Evolutionary conservation across 192 early-diverging fungal species (phyloP).

Genomic region (Physocladia obscura): DNA sequence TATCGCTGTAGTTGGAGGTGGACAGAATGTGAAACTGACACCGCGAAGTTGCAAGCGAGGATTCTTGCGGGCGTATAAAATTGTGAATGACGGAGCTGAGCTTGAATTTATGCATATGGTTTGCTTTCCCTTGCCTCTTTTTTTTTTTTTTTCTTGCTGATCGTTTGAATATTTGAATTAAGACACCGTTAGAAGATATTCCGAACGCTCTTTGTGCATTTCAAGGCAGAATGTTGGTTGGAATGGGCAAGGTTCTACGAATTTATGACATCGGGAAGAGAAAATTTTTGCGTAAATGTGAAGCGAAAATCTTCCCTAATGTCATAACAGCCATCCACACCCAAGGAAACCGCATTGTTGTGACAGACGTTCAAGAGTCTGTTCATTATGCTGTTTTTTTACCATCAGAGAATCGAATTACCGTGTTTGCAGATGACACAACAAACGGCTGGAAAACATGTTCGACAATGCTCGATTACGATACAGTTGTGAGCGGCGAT

Average conservation of each 20-base stretch:
- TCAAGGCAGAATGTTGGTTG: constrained; percentile 86
- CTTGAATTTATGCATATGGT: constrained; percentile 80
- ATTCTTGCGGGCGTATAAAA: constrained; percentile 73
- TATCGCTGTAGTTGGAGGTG: constrained; percentile 85
- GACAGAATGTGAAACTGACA: constrained; percentile 60
- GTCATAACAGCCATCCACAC: constrained; percentile 72
- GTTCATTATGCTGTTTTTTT: constrained; percentile 75
- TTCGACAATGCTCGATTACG: constrained; percentile 82
- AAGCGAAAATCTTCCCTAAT: constrained; percentile 79
- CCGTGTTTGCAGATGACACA: constrained; percentile 92
- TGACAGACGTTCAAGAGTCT: constrained; percentile 87
- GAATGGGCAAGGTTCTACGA: constrained; percentile 78
- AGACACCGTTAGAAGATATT: constrained; percentile 82
- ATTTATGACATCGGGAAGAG: constrained; percentile 92
- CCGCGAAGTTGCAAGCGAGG: constrained; percentile 73
- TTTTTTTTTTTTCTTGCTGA: constrained; percentile 5
- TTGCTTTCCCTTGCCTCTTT: constrained; percentile 3
- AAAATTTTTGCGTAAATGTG: constrained; percentile 87
- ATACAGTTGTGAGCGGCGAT: constrained; percentile 90
- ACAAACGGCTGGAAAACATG: constrained; percentile 81
- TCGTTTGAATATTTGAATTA: constrained; percentile 2
- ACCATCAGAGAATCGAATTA: constrained; percentile 75
- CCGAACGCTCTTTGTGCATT: constrained; percentile 82
- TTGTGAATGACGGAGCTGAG: constrained; percentile 57
- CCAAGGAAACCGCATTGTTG: constrained; percentile 77